A percentile compares a stretch with the other conserved stretches of the same genome.
These are phyloP conservation scores for Amanita muscaria DNA, from an alignment of 768 basidiomycete species.

Conservation along the genomic window DNA sequence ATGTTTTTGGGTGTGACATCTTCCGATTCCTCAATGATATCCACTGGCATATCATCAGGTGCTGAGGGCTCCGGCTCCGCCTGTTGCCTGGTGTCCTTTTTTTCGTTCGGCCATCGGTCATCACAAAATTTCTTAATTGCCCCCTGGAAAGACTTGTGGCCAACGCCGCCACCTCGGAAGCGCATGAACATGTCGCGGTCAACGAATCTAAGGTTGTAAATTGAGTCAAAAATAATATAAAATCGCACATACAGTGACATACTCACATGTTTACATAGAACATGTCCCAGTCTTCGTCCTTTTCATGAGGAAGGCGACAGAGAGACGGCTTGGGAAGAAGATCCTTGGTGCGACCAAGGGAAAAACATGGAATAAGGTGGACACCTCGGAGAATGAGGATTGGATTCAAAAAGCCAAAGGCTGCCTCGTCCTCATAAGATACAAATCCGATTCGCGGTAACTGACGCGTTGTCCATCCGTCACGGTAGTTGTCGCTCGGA, in stretches of 20 bases:
- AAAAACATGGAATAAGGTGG: background rate
- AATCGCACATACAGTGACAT: no score
- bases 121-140: no score
- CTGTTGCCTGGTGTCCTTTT: no score
- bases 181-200: constrained; percentile 29
- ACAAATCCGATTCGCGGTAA: constrained; percentile 17
- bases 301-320: background rate
- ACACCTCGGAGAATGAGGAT: background rate
- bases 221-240: background rate
- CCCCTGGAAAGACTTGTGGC: constrained; percentile 15
- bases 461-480: constrained; percentile 9
- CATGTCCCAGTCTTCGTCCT: constrained; percentile 1
- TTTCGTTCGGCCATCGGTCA: no score
- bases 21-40: no score
- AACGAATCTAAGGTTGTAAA: constrained; percentile 17
- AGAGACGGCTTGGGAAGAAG: background rate
- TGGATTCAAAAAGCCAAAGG: background rate
- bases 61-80: no score
- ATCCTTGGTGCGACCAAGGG: background rate
- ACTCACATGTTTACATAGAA: constrained; percentile 3
- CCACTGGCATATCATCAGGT: no score
- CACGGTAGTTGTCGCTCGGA: background rate
- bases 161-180: constrained; percentile 22
- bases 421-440: background rate
- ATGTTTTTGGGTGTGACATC: no score